Conservation (phyloP, 129 eudicot species). For the Helichrysum umbraculigerum region DNA sequence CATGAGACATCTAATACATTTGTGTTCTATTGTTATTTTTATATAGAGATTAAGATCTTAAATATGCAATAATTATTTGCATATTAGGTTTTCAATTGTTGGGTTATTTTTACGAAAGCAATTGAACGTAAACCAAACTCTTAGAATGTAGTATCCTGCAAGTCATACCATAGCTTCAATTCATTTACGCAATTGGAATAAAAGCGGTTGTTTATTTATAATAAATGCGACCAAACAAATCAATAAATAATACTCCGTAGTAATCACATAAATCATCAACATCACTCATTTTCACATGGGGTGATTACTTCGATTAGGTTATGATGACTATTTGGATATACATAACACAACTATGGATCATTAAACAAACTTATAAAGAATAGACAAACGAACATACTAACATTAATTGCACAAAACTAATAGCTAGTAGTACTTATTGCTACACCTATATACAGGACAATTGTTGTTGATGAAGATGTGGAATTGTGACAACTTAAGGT, state of each 20-base stretch:
- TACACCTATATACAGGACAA: no score
- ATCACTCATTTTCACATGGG: slow-evolving; percentile 20
- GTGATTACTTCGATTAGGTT: slow-evolving; percentile 6
- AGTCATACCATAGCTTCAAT: not conserved
- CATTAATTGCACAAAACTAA: not conserved
- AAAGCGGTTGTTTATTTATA: slow-evolving; percentile 16
- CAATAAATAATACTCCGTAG: slow-evolving; percentile 9
- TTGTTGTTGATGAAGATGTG: no score
- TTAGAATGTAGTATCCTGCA: slow-evolving; percentile 11
- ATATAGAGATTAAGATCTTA: no score
- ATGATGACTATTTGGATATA: not conserved
- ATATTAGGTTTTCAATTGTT: not conserved
- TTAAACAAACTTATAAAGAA: not conserved
- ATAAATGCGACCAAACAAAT: not conserved
- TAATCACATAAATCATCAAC: slow-evolving; percentile 11
- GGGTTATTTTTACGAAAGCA: slow-evolving; percentile 7
- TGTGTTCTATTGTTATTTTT: no score
- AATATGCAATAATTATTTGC: not conserved
- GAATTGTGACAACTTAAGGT: no score
- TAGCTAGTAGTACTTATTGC: no score
- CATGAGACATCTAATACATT: no score
- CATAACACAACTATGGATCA: not conserved
- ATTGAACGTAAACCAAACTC: slow-evolving; percentile 9
- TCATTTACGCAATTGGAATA: slow-evolving; percentile 14
- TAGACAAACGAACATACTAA: not conserved